phyloP scores from a whole-genome alignment of 306 rosid genomes.

The Geum urbanum region DNA sequence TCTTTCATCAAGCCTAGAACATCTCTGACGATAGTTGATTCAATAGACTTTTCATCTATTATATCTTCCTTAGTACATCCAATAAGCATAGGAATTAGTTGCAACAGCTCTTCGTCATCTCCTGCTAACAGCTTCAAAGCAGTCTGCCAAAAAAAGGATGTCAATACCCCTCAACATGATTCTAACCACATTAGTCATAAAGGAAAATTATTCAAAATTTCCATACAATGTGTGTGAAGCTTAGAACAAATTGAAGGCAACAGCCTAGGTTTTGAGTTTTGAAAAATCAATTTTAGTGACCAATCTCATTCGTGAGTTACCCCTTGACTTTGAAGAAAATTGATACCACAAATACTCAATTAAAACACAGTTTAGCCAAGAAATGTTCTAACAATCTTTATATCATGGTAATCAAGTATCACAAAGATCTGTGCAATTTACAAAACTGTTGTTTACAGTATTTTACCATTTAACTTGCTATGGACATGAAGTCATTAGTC shows the following conservation, averaged over 20 bases:
- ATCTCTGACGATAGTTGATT: slow-evolving; percentile 26
- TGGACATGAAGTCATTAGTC: neutral
- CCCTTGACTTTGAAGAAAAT: slow-evolving; percentile 2
- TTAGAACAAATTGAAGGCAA: neutral
- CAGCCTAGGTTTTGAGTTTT: neutral
- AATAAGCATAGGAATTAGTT: slow-evolving; percentile 62
- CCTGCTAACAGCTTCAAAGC: slow-evolving; percentile 68
- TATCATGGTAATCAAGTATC: neutral
- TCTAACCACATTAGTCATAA: neutral
- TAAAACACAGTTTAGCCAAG: neutral
- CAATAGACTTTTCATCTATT: slow-evolving; percentile 42
- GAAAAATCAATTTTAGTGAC: slow-evolving; percentile 13
- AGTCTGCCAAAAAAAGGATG: slow-evolving; percentile 48
- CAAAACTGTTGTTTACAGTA: neutral
- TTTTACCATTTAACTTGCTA: neutral
- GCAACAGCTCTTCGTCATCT: slow-evolving; percentile 57
- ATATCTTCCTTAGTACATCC: slow-evolving; percentile 53
- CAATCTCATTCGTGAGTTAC: slow-evolving; percentile 4
- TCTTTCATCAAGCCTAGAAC: slow-evolving; percentile 58
- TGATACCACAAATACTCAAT: neutral
- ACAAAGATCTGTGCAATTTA: neutral
- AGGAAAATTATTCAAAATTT: slow-evolving; percentile 1
- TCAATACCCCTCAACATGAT: slow-evolving; percentile 17
- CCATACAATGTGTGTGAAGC: neutral
- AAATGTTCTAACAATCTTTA: neutral